Base-by-base conservation (phyloP, 129 eudicot genomes). In the Flaveria bidentis region DNA sequence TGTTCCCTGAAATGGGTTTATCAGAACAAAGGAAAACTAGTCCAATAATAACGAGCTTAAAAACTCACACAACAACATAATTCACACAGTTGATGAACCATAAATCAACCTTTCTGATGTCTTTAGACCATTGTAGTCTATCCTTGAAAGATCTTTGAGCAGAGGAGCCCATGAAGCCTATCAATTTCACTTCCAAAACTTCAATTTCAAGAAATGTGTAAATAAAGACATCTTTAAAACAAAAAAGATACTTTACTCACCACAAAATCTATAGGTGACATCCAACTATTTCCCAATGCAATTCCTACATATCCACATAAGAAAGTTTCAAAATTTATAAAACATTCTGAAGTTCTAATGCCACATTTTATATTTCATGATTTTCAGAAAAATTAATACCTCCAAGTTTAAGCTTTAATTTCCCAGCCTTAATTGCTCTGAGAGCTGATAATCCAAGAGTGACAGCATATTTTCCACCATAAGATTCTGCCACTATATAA, bases 251-350 rank as follows among this genome's bases (percentile, higher is more conserved):
- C 15, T 66, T 53, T 36, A 76, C 82, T 45, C 17, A 87, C 91
- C 84, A 84, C 88, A 84, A 82, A 87, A 82, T 87, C 91, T 28
- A 72, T 76, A 0, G 88, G 91, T 15, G 91, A 84, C 65, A 84
- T 87, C 91, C 91, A 87, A 71, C 83, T 82, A 69, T 87, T 76
- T 73, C 91, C 91, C 70, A 87, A 72, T n/a, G 84, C 91, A 72
- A 87, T 80, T 52, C 91, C 91, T 87, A 26, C 69, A 87, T 25
- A 14, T 57, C 15, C 69, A 77, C 58, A 77, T 42, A 6, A 78
- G 60, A 70, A 71, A 28, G 49, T 56, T 42, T 17, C 42, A 39
- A 63, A 67, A 2, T 47, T 39, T 41, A 9, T 6, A 20, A 8
- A 33, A 16, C 36, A 30, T 4, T 72, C 23, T 62, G 6, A 69